These are phyloP conservation scores for Ailanthus altissimus DNA, from an alignment of 345 rosid genomes.

Conservation along the genomic window DNA sequence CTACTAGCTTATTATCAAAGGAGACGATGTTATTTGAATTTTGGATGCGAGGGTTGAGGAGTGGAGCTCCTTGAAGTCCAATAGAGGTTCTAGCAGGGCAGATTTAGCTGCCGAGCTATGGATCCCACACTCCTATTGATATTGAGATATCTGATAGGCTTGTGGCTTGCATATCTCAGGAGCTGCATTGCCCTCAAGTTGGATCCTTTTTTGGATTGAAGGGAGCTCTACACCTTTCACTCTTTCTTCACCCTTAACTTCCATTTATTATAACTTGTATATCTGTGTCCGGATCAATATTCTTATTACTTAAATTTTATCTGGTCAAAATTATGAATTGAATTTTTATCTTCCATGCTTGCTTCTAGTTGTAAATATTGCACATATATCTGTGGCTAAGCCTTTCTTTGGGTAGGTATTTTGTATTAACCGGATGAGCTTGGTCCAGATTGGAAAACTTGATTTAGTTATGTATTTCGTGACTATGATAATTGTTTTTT, in stretches of 20 bases:
- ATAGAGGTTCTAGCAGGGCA: conserved; percentile 63
- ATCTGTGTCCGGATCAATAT: no score
- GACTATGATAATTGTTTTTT: no score
- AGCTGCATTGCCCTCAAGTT: conserved; percentile 53
- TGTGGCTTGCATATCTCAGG: conserved; percentile 93
- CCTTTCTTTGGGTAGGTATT: no score
- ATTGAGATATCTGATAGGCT: conserved; percentile 36
- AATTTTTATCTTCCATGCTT: no score
- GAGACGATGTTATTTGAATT: no score
- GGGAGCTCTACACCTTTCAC: conserved; percentile 75
- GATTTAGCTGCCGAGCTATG: conserved; percentile 87
- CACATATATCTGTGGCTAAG: no score
- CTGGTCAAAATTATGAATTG: no score
- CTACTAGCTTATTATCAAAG: neutral
- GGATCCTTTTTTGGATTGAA: conserved; percentile 89
- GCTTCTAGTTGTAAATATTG: no score
- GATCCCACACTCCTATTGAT: conserved; percentile 67
- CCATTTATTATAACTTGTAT: fast-evolving
- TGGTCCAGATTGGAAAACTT: no score
- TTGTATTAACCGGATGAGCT: no score
- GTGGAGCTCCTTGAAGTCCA: conserved; percentile 96
- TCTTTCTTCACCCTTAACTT: neutral
- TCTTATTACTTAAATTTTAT: no score
- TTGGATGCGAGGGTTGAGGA: neutral
- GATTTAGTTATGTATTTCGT: no score